Evolutionary conservation across 805 yeast species (phyloP), one percentile per base, ranked within the genome.

Genomic region (Myxozyma neotropica): DNA sequence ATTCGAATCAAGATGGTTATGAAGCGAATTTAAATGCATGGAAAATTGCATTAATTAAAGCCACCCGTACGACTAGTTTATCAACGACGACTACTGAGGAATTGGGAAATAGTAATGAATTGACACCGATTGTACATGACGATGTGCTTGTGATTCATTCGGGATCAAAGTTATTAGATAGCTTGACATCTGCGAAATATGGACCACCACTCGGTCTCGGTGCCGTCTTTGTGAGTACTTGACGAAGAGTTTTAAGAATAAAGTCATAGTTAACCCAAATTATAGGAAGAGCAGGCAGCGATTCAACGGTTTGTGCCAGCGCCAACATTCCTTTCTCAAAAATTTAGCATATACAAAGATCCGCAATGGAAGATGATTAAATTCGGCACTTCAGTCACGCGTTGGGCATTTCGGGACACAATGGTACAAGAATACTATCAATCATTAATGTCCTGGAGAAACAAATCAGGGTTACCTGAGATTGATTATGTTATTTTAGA

Each of bases 21-120:
- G 75, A 70, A 23, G 85, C 85, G 15, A 81, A 81, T 62, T 26
- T 81, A 13, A 65, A 65, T 3, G 80, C 81, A 2, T 81, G 85
- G 85, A 73, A 69, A 48, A 62, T 67, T 4, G 72, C 77, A 10
- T 67, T 81, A 7, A 51, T 65, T 21, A 69, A 69, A 23, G 69
- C 76, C 15, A 54, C 70, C 7, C 63, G 62, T 10, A 48, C 29
- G 8, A 13, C 17, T 10, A 29, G 10, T n/a, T 24, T 35, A 6
- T 19, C 21, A 12, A 21, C 15, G 1, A 24, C 23, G 13, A 43
- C 21, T 36, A 23, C 24, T n/a, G 46, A 23, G 29, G 21, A 24
- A 12, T 39, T 2, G 7, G 54, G 24, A 5, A 24, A 8, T 19
- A 26, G 17, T 1, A 21, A 17, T 12, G 40, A 15, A 7, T 21